phyloP scores from a whole-genome alignment of 1,139 yeast species.

The Candida gigantensis region DNA sequence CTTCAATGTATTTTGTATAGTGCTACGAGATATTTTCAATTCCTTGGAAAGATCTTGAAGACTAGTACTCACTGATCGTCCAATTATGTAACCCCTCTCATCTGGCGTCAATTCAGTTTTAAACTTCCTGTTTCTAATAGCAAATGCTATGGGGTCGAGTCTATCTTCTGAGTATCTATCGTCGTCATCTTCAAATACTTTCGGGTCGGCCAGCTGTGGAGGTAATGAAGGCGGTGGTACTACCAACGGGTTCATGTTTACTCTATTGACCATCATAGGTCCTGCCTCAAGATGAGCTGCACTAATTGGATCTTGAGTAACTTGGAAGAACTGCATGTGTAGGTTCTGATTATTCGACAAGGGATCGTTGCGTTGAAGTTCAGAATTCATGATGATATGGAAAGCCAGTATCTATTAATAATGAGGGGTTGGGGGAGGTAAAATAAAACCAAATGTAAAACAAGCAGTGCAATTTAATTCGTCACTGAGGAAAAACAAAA shows the following conservation, averaged over 20 bases:
- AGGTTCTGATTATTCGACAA: conserved; percentile 1
- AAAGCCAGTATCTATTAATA: not conserved
- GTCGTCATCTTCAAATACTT: not conserved
- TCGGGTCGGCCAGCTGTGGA: not conserved
- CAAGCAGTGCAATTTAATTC: too few relatives aligned
- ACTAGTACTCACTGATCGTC: conserved; percentile 5
- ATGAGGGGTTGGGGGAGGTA: too few relatives aligned
- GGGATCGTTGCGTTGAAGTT: conserved; percentile 1
- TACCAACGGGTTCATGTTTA: conserved; percentile 2
- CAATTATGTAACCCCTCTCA: conserved; percentile 7
- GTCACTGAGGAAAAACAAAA: not conserved
- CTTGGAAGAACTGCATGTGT: conserved; percentile 4
- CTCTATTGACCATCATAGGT: conserved; percentile 1
- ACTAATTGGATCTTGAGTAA: conserved; percentile 1
- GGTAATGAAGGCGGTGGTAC: not conserved
- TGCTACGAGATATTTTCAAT: conserved; percentile 5
- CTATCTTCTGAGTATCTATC: conserved; percentile 4
- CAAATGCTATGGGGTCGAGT: conserved; percentile 5
- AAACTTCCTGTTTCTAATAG: conserved; percentile 4
- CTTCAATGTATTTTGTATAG: conserved; percentile 5
- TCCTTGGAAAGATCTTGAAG: conserved; percentile 6
- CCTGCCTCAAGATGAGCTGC: conserved; percentile 1
- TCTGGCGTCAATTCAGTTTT: conserved; percentile 5
- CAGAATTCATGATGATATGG: conserved; percentile 1
- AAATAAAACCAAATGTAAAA: not conserved